These are phyloP conservation scores for Hymenoscyphus fructigenus DNA, from an alignment of 2,329 filamentous ascomycete species.

Conservation along the genomic window DNA sequence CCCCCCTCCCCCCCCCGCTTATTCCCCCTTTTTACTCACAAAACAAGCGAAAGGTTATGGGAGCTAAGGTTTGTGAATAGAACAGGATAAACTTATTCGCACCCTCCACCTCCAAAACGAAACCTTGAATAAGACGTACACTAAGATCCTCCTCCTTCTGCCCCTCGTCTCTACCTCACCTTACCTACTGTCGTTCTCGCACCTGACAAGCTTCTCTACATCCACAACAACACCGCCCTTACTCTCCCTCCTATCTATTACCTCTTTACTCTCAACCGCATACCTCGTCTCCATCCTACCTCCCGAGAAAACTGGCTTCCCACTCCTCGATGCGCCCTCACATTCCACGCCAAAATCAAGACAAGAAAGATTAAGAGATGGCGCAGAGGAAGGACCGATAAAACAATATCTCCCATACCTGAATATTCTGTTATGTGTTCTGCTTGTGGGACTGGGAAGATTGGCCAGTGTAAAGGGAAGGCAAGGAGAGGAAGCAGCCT, in stretches of 20 bases:
- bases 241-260: constrained; percentile 56
- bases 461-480: constrained; percentile 29
- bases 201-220: constrained; percentile 40
- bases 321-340: constrained; percentile 47
- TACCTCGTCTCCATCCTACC: constrained; percentile 60
- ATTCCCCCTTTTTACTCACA: background rate
- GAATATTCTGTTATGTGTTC: constrained; percentile 55
- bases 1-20: too few relatives aligned
- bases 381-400: constrained; percentile 45
- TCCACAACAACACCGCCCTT: constrained; percentile 32
- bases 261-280: constrained; percentile 60
- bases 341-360: background rate
- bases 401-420: constrained; percentile 58
- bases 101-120: constrained; percentile 55
- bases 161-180: constrained; percentile 55
- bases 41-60: background rate
- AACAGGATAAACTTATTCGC: constrained; percentile 64
- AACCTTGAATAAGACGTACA: constrained; percentile 57
- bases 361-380: constrained; percentile 17
- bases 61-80: constrained; percentile 42
- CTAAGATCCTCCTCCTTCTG: constrained; percentile 57
- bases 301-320: constrained; percentile 54
- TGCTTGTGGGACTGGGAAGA: constrained; percentile 50
- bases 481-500: constrained; percentile 22
- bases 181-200: constrained; percentile 45